Evolutionary conservation across 306 rosid genomes (phyloP).

Genomic region (Quercus glauca): DNA sequence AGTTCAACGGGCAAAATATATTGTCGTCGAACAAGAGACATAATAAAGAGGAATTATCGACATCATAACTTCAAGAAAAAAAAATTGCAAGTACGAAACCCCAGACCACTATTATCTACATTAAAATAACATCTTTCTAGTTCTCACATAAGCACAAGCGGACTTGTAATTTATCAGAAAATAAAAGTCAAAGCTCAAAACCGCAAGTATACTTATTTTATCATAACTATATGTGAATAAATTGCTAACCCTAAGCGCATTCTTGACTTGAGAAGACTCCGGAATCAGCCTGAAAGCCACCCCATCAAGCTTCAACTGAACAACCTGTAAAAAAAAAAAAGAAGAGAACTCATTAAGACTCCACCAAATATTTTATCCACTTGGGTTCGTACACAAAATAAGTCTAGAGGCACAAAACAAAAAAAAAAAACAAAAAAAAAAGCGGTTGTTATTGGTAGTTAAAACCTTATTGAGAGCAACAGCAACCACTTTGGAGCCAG

Average conservation of each 20-base stretch:
- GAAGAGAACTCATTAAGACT: not conserved
- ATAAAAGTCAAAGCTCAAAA: not conserved
- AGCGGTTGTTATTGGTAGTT: too few relatives aligned
- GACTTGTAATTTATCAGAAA: not conserved
- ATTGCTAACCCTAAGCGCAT: conserved; percentile 61
- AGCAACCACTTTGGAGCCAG: conserved; percentile 83
- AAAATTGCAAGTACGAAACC: not conserved
- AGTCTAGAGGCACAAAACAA: not conserved
- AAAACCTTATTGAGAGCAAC: conserved; percentile 82
- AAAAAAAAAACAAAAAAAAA: not conserved
- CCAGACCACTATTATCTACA: not conserved
- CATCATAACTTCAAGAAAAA: too few relatives aligned
- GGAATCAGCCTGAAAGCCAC: conserved; percentile 90
- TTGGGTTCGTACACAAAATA: not conserved
- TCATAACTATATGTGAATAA: not conserved
- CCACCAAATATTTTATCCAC: not conserved
- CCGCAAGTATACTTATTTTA: not conserved
- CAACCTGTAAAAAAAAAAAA: conserved; percentile 43
- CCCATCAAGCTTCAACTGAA: conserved; percentile 85
- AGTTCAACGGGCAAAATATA: too few relatives aligned
- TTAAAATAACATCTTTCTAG: not conserved
- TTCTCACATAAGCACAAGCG: not conserved
- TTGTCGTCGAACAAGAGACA: too few relatives aligned
- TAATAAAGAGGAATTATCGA: too few relatives aligned
- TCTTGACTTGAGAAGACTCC: conserved; percentile 67